These are phyloP conservation scores for Puccinia polysora DNA, from an alignment of 1,284 basidiomycete genomes.

Conservation along the genomic window DNA sequence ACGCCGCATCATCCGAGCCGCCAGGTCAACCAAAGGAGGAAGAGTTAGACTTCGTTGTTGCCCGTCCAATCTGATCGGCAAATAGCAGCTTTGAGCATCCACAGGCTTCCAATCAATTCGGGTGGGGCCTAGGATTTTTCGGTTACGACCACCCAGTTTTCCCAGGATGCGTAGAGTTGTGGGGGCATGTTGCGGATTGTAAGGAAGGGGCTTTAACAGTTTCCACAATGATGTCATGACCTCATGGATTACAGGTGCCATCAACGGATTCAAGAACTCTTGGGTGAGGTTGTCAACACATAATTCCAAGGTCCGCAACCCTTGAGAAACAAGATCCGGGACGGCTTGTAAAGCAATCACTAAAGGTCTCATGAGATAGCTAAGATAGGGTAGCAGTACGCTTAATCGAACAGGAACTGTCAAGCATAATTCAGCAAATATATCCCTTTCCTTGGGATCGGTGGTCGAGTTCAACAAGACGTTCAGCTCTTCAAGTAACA, in stretches of 20 bases:
- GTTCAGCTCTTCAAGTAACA: slow-evolving; percentile 93
- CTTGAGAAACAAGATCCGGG: slow-evolving; percentile 88
- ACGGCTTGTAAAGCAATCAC: slow-evolving; percentile 83
- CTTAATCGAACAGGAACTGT: slow-evolving; percentile 94
- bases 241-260: slow-evolving; percentile 85
- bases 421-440: slow-evolving; percentile 94
- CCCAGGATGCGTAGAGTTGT: slow-evolving; percentile 94
- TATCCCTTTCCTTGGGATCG: slow-evolving; percentile 67
- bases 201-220: slow-evolving; percentile 83
- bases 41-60: slow-evolving; percentile 67
- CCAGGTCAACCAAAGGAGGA: slow-evolving; percentile 67
- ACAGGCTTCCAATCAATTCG: slow-evolving; percentile 67
- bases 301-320: slow-evolving; percentile 92
- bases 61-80: slow-evolving; percentile 70
- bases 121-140: slow-evolving; percentile 77
- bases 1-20: slow-evolving; percentile 64
- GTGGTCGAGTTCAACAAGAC: slow-evolving; percentile 79
- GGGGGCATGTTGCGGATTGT: slow-evolving; percentile 85
- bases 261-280: slow-evolving; percentile 95
- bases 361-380: slow-evolving; percentile 93
- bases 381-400: slow-evolving; percentile 89
- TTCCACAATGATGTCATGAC: slow-evolving; percentile 90
- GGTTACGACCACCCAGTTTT: slow-evolving; percentile 91
- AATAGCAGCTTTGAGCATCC: slow-evolving; percentile 63
- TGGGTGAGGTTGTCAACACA: slow-evolving; percentile 99